Percentiles rank a stretch among this genome's conserved stretches.
phyloP scores from a whole-genome alignment of 768 basidiomycete species.

The Trametes punicea region DNA sequence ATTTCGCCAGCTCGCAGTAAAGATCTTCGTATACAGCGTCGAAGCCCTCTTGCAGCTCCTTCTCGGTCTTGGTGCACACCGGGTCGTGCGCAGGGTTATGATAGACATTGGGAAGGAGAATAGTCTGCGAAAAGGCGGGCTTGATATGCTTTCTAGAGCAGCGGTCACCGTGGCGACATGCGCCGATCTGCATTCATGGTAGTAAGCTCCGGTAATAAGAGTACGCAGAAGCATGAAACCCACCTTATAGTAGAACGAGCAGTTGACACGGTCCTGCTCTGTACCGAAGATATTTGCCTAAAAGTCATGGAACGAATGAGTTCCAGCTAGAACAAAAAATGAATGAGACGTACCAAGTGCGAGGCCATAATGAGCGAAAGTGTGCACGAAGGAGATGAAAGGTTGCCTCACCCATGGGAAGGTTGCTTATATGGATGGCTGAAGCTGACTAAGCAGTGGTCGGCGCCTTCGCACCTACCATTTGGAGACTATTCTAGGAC shows the following conservation, averaged over 20 bases:
- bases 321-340: not conserved
- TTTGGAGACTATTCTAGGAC: conserved; percentile 5
- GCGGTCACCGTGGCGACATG: conserved; percentile 96
- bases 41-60: conserved; percentile 88
- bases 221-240: conserved; percentile 23
- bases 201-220: not conserved
- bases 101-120: conserved; percentile 94
- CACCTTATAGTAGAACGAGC: conserved; percentile 98
- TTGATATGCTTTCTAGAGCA: conserved; percentile 98
- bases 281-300: conserved; percentile 96
- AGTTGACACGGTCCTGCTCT: conserved; percentile 95
- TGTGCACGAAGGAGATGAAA: not conserved
- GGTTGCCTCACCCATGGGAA: not conserved
- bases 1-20: conserved; percentile 92
- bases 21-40: conserved; percentile 95
- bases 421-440: conserved; percentile 19
- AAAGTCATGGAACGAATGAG: not conserved
- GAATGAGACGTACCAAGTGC: conserved; percentile 54
- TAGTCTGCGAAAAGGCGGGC: conserved; percentile 96
- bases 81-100: conserved; percentile 97
- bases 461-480: not conserved
- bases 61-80: conserved; percentile 80
- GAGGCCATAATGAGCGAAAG: conserved; percentile 50
- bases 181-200: conserved; percentile 73
- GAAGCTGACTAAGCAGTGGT: conserved; percentile 17